These are phyloP conservation scores for Bauhinia variegata DNA, from an alignment of 306 rosid species.

Conservation along the genomic window DNA sequence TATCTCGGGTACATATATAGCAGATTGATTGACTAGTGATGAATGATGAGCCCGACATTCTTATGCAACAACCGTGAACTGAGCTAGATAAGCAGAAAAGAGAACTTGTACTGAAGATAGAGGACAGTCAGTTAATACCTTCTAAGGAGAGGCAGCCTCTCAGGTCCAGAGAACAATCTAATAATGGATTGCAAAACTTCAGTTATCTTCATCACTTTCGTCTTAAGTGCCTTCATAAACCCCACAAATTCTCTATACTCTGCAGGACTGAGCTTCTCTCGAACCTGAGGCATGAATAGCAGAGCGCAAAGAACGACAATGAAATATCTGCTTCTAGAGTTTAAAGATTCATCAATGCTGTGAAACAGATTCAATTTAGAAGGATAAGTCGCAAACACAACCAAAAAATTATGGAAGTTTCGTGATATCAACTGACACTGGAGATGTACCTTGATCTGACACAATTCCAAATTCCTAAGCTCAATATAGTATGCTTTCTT, in stretches of 20 bases:
- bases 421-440: not conserved
- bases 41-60: not conserved
- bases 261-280: constrained; percentile 67
- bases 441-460: not conserved
- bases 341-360: not conserved
- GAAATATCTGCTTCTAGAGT: not conserved
- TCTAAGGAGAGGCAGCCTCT: constrained; percentile 70
- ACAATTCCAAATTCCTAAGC: too few species aligned
- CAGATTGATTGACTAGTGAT: not conserved
- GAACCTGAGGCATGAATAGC: constrained; percentile 56
- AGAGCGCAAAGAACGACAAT: not conserved
- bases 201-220: constrained; percentile 66
- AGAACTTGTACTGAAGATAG: not conserved
- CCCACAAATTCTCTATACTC: constrained; percentile 81
- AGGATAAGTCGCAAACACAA: not conserved
- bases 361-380: not conserved
- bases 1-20: constrained; percentile 19
- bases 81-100: constrained; percentile 11
- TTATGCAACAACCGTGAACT: not conserved
- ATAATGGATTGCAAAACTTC: constrained; percentile 79
- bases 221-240: constrained; percentile 86
- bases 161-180: constrained; percentile 76
- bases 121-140: constrained; percentile 48
- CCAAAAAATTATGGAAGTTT: constrained; percentile 5
- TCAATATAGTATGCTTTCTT: too few species aligned